Evolutionary conservation across 805 yeast genomes (phyloP), one percentile per base, ranked within the genome.

Genomic region (Candida vartiovaarae): DNA sequence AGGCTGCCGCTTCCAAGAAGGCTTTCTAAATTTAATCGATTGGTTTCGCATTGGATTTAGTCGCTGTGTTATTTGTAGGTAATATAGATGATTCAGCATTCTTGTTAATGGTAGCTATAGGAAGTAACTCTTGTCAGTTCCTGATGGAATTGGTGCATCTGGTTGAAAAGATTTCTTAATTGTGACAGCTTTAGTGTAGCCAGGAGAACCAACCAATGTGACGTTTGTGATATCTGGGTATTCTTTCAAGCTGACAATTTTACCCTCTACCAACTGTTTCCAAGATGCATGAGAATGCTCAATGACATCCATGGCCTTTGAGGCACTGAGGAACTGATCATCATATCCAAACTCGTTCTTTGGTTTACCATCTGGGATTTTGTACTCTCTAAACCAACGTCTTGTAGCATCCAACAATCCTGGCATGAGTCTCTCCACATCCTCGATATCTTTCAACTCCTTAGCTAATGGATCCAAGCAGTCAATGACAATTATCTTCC

Each of bases 381-480:
- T 87, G 72, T 87, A 87, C 57, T 80, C 76, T 68, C 82, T 77
- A 68, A 86, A 86, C 96, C 96, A 87, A 51, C 68, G 76, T 58
- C 76, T 75, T 34, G 90, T 78, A 34, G 80, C 77, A 45, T 76
- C 69, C 51, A 87, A 67, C 41, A 85, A 67, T n/a, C 83, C 83
- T 32, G 95, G 95, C 68, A 83, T 72, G 49, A 72, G 67, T 26
- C 63, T 62, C 47, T 80, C 79, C 28, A 87, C 86, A 63, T 86
- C 95, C 47, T 70, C 68, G 38, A 87, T 71, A 59, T 75, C 80
- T 55, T 80, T 69, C 45, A 87, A 61, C 51, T 76, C 68, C 5
- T 68, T 46, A 25, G 87, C 81, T 58, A 82, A 59, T 38, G 85
- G 82, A 61, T 86, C 95, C 42, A 72, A 67, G 29, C 71, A 67